Conservation (phyloP, 768 basidiomycete species). For the Panus rudis region DNA sequence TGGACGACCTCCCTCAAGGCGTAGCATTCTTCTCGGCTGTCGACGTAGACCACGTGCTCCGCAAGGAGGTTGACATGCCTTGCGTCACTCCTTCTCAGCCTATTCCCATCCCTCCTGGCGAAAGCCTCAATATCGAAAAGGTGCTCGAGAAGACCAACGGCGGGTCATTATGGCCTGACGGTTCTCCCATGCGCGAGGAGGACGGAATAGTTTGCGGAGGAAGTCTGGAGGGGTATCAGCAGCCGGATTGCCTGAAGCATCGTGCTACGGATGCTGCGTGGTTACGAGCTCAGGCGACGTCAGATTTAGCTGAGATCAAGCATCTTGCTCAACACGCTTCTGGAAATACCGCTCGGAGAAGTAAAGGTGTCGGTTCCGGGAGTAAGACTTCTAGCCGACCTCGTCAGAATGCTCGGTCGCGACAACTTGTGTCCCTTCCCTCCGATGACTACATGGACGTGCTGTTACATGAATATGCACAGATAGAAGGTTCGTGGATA, state of each 20-base stretch:
- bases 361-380: no score
- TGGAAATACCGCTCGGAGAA: no score
- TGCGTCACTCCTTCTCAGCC: conserved; percentile 94
- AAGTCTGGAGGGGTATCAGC: conserved; percentile 42
- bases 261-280: conserved; percentile 58
- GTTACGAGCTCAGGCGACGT: conserved; percentile 71
- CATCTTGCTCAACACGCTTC: conserved; percentile 50
- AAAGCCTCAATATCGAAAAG: conserved; percentile 66
- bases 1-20: conserved; percentile 93
- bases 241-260: conserved; percentile 58
- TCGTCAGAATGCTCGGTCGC: no score
- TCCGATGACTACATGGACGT: no score
- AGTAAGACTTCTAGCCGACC: no score
- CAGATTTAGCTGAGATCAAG: conserved; percentile 65
- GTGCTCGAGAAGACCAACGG: conserved; percentile 63
- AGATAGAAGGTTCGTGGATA: no score
- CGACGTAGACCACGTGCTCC: conserved; percentile 82
- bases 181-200: conserved; percentile 42
- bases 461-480: no score
- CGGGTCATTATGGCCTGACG: conserved; percentile 59
- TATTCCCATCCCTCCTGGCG: conserved; percentile 75
- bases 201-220: conserved; percentile 22
- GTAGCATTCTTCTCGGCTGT: conserved; percentile 97
- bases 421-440: no score
- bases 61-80: conserved; percentile 95